Percentiles rank a stretch among this genome's conserved stretches.
phyloP scores from a whole-genome alignment of 169 alveolate genomes.

The Plasmodium fragile region DNA sequence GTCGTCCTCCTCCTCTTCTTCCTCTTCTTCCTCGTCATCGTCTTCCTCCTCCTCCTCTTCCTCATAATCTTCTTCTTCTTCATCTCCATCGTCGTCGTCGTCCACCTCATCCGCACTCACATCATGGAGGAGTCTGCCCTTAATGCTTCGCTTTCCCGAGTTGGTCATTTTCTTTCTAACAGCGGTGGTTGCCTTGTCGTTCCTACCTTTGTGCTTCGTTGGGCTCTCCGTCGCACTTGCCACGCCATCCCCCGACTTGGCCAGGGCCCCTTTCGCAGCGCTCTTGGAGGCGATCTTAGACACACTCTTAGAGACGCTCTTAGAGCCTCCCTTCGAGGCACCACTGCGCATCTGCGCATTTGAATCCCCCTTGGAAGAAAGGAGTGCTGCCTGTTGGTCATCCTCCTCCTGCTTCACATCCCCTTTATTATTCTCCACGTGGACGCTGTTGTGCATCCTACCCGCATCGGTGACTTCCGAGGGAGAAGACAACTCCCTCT shows the following conservation, averaged over 20 bases:
- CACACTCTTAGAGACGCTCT: neutral
- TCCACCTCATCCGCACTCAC: neutral
- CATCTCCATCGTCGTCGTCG: neutral
- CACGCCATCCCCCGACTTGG: neutral
- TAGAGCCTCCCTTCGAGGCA: neutral
- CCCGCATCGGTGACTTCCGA: neutral
- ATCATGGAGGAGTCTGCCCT: neutral
- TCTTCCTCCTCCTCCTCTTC: neutral
- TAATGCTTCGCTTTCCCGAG: neutral
- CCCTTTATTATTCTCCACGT: neutral
- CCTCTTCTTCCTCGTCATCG: slow-evolving; percentile 12
- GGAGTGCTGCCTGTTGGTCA: neutral
- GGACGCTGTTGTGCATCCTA: neutral
- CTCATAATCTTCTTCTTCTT: neutral
- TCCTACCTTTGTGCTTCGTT: neutral
- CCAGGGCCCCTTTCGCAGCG: neutral
- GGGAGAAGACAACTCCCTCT: slow-evolving; percentile 5
- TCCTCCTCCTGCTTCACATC: neutral
- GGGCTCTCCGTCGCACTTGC: too few species aligned
- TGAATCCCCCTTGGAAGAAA: neutral
- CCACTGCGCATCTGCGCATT: neutral
- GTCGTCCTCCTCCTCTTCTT: slow-evolving; percentile 15
- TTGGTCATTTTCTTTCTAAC: neutral
- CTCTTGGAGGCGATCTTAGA: too few species aligned
- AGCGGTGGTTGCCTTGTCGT: neutral